phyloP scores from a whole-genome alignment of 225 moss, liverwort and hornwort genomes.

The Physcomitrium patens region DNA sequence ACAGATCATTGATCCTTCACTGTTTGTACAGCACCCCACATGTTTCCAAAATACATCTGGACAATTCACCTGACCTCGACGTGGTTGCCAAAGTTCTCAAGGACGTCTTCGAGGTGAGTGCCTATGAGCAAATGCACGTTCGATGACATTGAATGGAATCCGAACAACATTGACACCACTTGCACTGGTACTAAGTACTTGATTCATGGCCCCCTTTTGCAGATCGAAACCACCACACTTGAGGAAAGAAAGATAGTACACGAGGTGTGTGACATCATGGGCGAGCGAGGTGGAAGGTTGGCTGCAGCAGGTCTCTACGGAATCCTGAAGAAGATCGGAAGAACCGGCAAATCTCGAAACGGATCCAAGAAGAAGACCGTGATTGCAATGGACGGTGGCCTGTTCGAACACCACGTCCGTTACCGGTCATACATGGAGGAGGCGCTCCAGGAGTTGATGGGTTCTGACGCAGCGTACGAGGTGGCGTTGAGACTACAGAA shows the following conservation, averaged over 20 bases:
- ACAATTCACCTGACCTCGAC: slow-evolving; percentile 71
- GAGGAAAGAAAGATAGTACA: slow-evolving; percentile 79
- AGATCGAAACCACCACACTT: slow-evolving; percentile 73
- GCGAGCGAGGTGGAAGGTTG: slow-evolving; percentile 84
- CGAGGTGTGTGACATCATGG: slow-evolving; percentile 74
- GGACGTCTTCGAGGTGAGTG: slow-evolving; percentile 75
- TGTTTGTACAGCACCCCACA: slow-evolving; percentile 74
- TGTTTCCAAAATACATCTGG: slow-evolving; percentile 88
- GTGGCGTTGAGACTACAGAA: slow-evolving; percentile 81
- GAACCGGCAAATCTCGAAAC: slow-evolving; percentile 54
- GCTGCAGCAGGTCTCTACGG: slow-evolving; percentile 93
- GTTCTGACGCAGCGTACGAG: slow-evolving; percentile 67
- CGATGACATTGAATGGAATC: neutral
- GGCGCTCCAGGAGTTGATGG: slow-evolving; percentile 77
- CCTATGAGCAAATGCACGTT: neutral
- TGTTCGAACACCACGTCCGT: slow-evolving; percentile 81
- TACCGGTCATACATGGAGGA: slow-evolving; percentile 78
- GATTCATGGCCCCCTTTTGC: slow-evolving; percentile 3
- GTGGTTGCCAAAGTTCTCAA: slow-evolving; percentile 70
- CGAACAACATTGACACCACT: neutral
- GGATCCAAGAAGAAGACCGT: slow-evolving; percentile 77
- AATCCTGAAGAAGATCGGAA: slow-evolving; percentile 80
- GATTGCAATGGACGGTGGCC: slow-evolving; percentile 92
- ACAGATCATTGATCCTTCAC: neutral
- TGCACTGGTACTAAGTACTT: neutral